Base-by-base conservation (phyloP, 495 filamentous ascomycete genomes). In the Penicillium atrosanguineum region DNA sequence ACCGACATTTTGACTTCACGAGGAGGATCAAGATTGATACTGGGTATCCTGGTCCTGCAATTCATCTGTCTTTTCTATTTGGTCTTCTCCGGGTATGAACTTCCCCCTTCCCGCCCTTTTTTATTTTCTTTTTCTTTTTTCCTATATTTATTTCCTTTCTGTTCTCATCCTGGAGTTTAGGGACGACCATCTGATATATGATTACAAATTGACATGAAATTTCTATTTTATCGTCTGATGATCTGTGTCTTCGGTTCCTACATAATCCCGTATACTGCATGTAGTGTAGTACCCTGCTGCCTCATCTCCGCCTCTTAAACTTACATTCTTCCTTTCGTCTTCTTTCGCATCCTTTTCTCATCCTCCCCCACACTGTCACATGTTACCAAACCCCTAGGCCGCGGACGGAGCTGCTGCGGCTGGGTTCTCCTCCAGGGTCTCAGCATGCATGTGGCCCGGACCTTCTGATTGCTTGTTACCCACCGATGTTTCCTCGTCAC, bases 401-500 rank as follows among this genome's bases (percentile, higher is more conserved):
- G 42, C 44, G 2, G 63, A 67, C 20, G 67, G 59, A 23, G 61
- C 63, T 11, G 50, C 50, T 23, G 20, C 61, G 46, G 53, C 31
- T 34, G 56, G 31, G 44, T 64, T 50, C 48, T 71, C 66, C 20
- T 55, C 56, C 52, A 56, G 25, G 42, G 64, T 52, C 48, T 71
- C 66, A 25, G 56, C 56, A 56, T 70, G 65, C 16, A 54, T 16
- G 58, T 69, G 57, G 12, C 43, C 51, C 18, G 57, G 57, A 0
- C 21, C 47, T 26, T 57, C 60, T 0, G 20, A 48, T n/a, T 52
- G 45, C 41, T 62, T 59, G 44, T 57, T 63, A 21, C 26, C 43
- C 1, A 46, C 44, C 9, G 48, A 21, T 7, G 7, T 21, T 34
- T 61, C 58, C 15, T 65, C 63, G 5, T 63, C 63, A 2, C 50